A percentile compares a stretch with the other conserved stretches of the same genome.
These are phyloP conservation scores for Chaetomium olivaceum DNA, from an alignment of 2,329 filamentous ascomycete species.

Conservation along the genomic window DNA sequence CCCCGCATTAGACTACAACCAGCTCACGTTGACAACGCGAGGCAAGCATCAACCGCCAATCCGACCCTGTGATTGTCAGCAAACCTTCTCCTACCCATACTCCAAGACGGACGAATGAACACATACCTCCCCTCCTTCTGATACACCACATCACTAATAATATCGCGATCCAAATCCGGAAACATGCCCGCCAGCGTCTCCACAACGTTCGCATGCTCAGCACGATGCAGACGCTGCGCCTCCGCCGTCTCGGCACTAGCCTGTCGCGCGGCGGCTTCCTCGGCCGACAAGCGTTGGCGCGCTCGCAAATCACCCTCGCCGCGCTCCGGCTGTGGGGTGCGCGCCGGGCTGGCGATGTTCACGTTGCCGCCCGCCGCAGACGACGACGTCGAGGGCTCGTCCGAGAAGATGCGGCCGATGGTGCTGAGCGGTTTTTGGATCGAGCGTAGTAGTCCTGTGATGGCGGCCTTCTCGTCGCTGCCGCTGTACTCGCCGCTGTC, in stretches of 20 bases:
- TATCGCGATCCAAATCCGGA: slow-evolving; percentile 86
- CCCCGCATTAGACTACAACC: background rate
- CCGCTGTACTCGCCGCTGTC: slow-evolving; percentile 49
- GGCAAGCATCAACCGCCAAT: slow-evolving; percentile 80
- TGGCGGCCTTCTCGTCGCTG: slow-evolving; percentile 74
- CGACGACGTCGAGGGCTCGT: slow-evolving; percentile 48
- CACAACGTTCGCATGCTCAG: slow-evolving; percentile 87
- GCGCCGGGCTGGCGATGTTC: slow-evolving; percentile 42
- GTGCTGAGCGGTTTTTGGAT: slow-evolving; percentile 90
- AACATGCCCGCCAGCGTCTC: slow-evolving; percentile 97
- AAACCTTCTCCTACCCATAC: too few relatives aligned
- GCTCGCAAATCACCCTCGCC: slow-evolving; percentile 40
- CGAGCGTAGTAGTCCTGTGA: slow-evolving; percentile 80
- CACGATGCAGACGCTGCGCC: slow-evolving; percentile 75
- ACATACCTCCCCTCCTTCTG: slow-evolving; percentile 89
- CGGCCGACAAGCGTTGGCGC: slow-evolving; percentile 62
- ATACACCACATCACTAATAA: slow-evolving; percentile 95
- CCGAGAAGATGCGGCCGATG: slow-evolving; percentile 93
- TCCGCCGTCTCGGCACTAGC: slow-evolving; percentile 88
- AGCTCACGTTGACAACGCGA: slow-evolving; percentile 60
- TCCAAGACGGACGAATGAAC: slow-evolving; percentile 38
- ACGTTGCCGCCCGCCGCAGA: slow-evolving; percentile 26
- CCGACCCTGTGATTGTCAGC: slow-evolving; percentile 61
- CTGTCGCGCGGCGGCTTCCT: slow-evolving; percentile 86
- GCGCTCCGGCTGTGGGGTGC: slow-evolving; percentile 38